Conservation (phyloP, 2,329 filamentous ascomycete genomes). For the Alternaria hordeiaustralica region DNA sequence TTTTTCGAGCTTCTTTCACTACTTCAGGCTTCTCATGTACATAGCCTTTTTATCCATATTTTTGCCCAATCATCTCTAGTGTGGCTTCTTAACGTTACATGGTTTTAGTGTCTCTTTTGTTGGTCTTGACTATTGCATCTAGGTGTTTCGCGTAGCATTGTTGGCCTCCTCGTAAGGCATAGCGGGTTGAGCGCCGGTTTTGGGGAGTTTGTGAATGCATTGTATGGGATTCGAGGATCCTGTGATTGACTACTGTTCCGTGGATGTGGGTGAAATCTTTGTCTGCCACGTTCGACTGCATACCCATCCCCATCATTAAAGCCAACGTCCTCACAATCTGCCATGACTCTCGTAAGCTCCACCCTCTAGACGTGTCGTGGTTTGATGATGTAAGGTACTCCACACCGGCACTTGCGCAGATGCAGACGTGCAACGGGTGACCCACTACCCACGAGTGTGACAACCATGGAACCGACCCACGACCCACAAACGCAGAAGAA, state of each 20-base stretch:
- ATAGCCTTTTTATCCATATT: conserved; percentile 19
- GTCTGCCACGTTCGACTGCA: neutral
- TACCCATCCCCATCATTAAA: neutral
- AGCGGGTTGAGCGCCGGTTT: conserved; percentile 16
- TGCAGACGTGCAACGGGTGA: neutral
- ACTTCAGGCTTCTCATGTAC: conserved; percentile 25
- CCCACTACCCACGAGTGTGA: neutral
- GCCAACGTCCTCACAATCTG: neutral
- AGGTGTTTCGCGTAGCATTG: conserved; percentile 10
- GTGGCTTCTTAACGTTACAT: neutral
- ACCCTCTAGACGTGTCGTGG: neutral
- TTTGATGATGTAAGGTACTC: neutral
- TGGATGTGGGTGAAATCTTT: neutral
- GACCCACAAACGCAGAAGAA: neutral
- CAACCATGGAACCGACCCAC: neutral
- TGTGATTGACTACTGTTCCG: neutral
- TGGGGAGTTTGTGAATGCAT: conserved; percentile 8
- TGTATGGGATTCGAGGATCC: neutral
- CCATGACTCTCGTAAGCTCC: neutral
- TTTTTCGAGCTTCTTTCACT: conserved; percentile 9
- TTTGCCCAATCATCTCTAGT: neutral
- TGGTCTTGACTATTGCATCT: conserved; percentile 7
- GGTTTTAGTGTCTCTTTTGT: conserved; percentile 8
- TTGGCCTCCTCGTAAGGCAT: conserved; percentile 14
- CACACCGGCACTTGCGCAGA: neutral